A percentile compares a stretch with the other conserved stretches of the same genome.
Conservation (phyloP, 768 basidiomycete genomes). For the Trametes meyenii region DNA sequence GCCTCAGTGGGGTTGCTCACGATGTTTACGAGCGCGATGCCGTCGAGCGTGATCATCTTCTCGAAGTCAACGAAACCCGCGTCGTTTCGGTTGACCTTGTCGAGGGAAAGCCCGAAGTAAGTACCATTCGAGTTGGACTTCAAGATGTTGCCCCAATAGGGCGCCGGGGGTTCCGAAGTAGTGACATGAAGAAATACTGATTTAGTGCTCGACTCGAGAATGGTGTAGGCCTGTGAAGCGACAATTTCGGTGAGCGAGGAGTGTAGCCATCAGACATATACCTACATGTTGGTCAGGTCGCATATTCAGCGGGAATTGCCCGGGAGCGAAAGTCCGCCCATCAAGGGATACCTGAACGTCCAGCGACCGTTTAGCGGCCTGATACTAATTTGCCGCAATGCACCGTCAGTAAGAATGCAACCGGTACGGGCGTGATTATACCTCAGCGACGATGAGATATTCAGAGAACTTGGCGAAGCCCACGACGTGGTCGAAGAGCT, state of each 20-base stretch:
- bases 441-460: conserved; percentile 94
- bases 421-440: conserved; percentile 38
- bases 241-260: neutral
- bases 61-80: conserved; percentile 95
- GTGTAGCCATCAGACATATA: conserved; percentile 10
- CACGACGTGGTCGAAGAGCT: conserved; percentile 84
- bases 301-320: conserved; percentile 90
- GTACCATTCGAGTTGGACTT: conserved; percentile 99
- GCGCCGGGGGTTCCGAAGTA: conserved; percentile 72
- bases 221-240: conserved; percentile 74
- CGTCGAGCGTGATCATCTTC: conserved; percentile 95
- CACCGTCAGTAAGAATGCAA: neutral
- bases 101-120: conserved; percentile 86
- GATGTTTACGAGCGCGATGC: conserved; percentile 91
- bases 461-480: conserved; percentile 98
- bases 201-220: conserved; percentile 92
- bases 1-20: conserved; percentile 84
- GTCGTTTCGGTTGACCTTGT: conserved; percentile 89
- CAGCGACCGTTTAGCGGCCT: conserved; percentile 57
- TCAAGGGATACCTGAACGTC: conserved; percentile 93
- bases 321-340: conserved; percentile 81
- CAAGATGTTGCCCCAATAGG: conserved; percentile 88
- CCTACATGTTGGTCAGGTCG: conserved; percentile 86
- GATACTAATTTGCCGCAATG: conserved; percentile 42
- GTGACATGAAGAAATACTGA: conserved; percentile 97